Conservation (phyloP, 768 basidiomycete species). For the Termitomyces sp. region DNA sequence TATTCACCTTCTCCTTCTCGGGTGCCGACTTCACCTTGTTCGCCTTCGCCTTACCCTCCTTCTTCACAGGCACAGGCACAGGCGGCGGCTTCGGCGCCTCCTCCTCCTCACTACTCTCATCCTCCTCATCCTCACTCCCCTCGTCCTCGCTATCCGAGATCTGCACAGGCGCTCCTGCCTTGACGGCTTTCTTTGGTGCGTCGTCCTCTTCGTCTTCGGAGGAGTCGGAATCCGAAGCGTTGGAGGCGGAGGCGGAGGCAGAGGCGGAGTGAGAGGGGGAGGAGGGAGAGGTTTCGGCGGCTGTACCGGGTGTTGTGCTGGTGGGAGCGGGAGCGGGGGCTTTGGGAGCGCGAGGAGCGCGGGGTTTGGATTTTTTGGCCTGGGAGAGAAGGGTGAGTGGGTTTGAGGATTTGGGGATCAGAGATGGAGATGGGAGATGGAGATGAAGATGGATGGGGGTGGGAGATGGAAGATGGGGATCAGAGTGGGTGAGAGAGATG, state of each 20-base stretch:
- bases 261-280: slow-evolving; percentile 11
- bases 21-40: slow-evolving; percentile 9
- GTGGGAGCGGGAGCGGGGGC: slow-evolving; percentile 6
- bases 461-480: too few species aligned
- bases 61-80: not conserved
- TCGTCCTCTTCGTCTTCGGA: slow-evolving; percentile 31
- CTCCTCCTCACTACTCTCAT: slow-evolving; percentile 10
- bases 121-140: slow-evolving; percentile 15
- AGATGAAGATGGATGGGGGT: not conserved
- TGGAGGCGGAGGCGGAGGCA: slow-evolving; percentile 22
- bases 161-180: slow-evolving; percentile 21
- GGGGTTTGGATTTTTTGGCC: slow-evolving; percentile 24
- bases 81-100: slow-evolving; percentile 14
- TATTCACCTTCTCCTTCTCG: slow-evolving; percentile 18
- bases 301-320: slow-evolving; percentile 16
- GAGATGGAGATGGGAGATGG: not conserved
- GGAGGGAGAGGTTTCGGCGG: slow-evolving; percentile 8
- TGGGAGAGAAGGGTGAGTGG: slow-evolving; percentile 5
- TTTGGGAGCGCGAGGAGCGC: slow-evolving; percentile 13
- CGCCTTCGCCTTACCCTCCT: slow-evolving; percentile 21
- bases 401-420: not conserved
- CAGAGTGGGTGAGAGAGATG: too few species aligned
- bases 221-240: slow-evolving; percentile 23
- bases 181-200: slow-evolving; percentile 22
- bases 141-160: slow-evolving; percentile 9